Conservation (phyloP, 2,329 filamentous ascomycete species). For the Monilinia laxa region DNA sequence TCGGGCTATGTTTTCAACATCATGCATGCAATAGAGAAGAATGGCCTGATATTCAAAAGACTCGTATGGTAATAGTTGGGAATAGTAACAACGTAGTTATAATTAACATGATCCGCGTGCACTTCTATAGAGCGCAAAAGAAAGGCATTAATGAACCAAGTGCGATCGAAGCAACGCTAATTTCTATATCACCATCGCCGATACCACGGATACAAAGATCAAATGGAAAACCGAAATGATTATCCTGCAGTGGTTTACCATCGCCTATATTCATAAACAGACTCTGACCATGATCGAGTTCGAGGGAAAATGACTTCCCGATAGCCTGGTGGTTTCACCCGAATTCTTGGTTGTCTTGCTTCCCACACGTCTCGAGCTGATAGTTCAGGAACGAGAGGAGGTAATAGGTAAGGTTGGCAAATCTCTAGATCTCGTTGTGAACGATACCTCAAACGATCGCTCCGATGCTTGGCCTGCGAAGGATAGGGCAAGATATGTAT, state of each 20-base stretch:
- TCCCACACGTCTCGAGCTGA: slow-evolving; percentile 9
- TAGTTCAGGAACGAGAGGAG: slow-evolving; percentile 1
- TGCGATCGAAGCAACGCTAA: not conserved
- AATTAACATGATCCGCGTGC: not conserved
- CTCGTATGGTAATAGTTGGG: no score
- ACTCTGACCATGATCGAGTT: slow-evolving; percentile 12
- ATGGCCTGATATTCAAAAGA: no score
- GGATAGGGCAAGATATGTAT: not conserved
- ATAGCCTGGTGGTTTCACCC: slow-evolving; percentile 11
- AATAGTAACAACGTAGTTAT: no score
- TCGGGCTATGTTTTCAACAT: no score
- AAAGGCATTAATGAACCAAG: not conserved
- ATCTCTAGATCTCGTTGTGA: not conserved
- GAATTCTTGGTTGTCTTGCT: slow-evolving; percentile 5
- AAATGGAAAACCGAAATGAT: not conserved
- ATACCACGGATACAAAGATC: not conserved
- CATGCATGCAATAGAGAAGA: no score
- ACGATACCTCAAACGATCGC: not conserved
- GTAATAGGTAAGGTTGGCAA: not conserved
- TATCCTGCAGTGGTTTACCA: not conserved
- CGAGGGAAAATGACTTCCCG: slow-evolving; percentile 12
- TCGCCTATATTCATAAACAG: slow-evolving; percentile 20
- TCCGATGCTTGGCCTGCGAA: not conserved
- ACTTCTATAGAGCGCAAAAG: no score
- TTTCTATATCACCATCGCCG: not conserved